Evolutionary conservation across 768 basidiomycete species (phyloP).

Genomic region (Leccinum olivaceopallidum): DNA sequence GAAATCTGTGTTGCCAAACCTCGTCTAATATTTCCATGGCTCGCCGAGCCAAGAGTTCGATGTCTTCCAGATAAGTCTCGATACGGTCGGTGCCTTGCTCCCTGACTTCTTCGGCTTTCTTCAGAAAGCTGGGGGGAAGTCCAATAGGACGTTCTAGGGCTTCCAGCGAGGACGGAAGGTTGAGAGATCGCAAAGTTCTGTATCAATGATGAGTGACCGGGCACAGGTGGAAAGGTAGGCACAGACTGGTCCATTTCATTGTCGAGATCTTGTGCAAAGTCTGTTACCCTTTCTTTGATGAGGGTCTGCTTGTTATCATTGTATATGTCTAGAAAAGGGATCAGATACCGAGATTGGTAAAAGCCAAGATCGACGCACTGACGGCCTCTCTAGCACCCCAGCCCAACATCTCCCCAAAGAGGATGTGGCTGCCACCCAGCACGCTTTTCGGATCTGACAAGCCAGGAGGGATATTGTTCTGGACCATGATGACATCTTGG

Average conservation of each 20-base stretch:
- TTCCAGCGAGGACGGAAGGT: slow-evolving; percentile 84
- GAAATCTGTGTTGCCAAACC: slow-evolving; percentile 41
- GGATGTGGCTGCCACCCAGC: slow-evolving; percentile 51
- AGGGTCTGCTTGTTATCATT: slow-evolving; percentile 75
- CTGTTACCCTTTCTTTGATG: slow-evolving; percentile 65
- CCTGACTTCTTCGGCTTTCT: slow-evolving; percentile 83
- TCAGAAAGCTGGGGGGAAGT: slow-evolving; percentile 83
- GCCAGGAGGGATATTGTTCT: slow-evolving; percentile 53
- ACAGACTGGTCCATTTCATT: slow-evolving; percentile 60
- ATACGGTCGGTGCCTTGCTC: slow-evolving; percentile 77
- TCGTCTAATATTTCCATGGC: slow-evolving; percentile 71
- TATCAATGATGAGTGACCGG: slow-evolving; percentile 6
- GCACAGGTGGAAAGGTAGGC: background rate
- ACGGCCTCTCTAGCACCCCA: slow-evolving; percentile 91
- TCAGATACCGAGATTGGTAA: background rate
- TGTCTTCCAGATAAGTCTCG: slow-evolving; percentile 69
- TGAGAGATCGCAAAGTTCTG: slow-evolving; percentile 68
- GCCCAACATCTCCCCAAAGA: slow-evolving; percentile 75
- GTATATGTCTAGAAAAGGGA: slow-evolving; percentile 65
- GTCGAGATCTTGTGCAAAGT: slow-evolving; percentile 62
- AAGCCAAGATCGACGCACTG: slow-evolving; percentile 49
- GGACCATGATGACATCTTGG: slow-evolving; percentile 64
- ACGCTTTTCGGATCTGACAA: slow-evolving; percentile 58
- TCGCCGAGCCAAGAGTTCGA: slow-evolving; percentile 62
- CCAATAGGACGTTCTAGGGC: slow-evolving; percentile 86